Evolutionary conservation across 2,329 filamentous ascomycete genomes (phyloP).

Genomic region (Rachicladosporium sp.): DNA sequence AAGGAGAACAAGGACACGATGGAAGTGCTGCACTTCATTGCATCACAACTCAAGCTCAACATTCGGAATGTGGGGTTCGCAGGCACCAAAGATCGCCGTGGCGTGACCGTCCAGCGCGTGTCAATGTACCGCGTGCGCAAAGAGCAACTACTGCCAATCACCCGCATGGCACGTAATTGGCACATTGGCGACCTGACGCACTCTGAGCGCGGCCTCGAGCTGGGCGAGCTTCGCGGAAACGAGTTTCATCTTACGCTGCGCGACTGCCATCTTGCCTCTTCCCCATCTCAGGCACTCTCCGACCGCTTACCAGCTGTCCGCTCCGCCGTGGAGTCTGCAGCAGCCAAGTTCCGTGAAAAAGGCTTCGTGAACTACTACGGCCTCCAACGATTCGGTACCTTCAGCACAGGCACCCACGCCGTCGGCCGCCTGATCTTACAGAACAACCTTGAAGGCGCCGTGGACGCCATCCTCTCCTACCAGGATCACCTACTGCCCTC

Average conservation of each 20-base stretch:
- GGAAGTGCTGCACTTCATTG: conserved; percentile 70
- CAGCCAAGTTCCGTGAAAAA: conserved; percentile 55
- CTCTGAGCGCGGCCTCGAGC: conserved; percentile 55
- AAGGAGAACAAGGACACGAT: conserved; percentile 97
- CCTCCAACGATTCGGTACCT: conserved; percentile 90
- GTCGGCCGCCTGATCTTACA: conserved; percentile 75
- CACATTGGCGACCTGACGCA: conserved; percentile 72
- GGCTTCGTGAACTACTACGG: conserved; percentile 98
- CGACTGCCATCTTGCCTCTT: conserved; percentile 57
- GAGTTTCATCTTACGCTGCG: conserved; percentile 88
- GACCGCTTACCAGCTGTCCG: conserved; percentile 34
- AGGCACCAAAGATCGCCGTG: conserved; percentile 82
- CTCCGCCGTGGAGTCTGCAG: conserved; percentile 43
- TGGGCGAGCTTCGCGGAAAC: conserved; percentile 79
- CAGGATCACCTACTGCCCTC: conserved; percentile 49
- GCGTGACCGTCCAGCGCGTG: conserved; percentile 72
- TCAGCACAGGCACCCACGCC: conserved; percentile 71
- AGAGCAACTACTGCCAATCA: conserved; percentile 53
- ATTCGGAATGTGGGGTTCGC: conserved; percentile 65
- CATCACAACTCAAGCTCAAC: conserved; percentile 57
- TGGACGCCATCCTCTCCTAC: conserved; percentile 65
- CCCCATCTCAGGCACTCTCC: too few species aligned
- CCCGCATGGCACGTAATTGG: conserved; percentile 47
- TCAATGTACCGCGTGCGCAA: conserved; percentile 51
- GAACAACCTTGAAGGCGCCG: conserved; percentile 67